phyloP scores from a whole-genome alignment of 2,329 filamentous ascomycete species.

The Fusarium equiseti region DNA sequence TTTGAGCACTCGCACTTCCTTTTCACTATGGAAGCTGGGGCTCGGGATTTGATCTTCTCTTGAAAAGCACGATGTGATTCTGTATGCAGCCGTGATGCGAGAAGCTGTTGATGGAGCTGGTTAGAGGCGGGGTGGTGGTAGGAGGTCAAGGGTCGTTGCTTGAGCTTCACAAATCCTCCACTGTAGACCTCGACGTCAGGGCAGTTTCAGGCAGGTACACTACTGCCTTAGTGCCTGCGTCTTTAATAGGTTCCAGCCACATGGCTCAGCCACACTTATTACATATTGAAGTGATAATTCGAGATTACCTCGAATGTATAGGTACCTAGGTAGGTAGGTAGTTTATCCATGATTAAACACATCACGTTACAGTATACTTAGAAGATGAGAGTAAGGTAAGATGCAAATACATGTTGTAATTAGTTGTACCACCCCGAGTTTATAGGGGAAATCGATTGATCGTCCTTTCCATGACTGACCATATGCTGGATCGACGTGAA shows the following conservation, averaged over 20 bases:
- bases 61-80: not conserved
- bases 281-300: not conserved
- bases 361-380: not conserved
- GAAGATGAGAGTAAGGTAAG: not conserved
- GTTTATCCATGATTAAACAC: not conserved
- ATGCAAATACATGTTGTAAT: not conserved
- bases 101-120: not conserved
- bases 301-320: not conserved
- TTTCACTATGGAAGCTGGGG: not conserved
- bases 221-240: slow-evolving; percentile 4
- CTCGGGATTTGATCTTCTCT: not conserved
- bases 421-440: not conserved
- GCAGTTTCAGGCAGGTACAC: not conserved
- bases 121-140: slow-evolving; percentile 31
- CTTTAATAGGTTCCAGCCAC: slow-evolving; percentile 31
- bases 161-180: slow-evolving; percentile 16
- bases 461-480: not conserved
- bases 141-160: slow-evolving; percentile 20
- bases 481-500: not conserved
- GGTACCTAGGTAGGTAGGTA: not conserved
- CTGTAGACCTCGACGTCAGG: not conserved
- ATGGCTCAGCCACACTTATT: slow-evolving; percentile 24
- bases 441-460: not conserved
- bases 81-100: not conserved
- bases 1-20: not conserved